Evolutionary conservation across 2,329 filamentous ascomycete genomes (phyloP), one percentile per base, ranked within the genome.

Genomic region (Fusarium temperatum): DNA sequence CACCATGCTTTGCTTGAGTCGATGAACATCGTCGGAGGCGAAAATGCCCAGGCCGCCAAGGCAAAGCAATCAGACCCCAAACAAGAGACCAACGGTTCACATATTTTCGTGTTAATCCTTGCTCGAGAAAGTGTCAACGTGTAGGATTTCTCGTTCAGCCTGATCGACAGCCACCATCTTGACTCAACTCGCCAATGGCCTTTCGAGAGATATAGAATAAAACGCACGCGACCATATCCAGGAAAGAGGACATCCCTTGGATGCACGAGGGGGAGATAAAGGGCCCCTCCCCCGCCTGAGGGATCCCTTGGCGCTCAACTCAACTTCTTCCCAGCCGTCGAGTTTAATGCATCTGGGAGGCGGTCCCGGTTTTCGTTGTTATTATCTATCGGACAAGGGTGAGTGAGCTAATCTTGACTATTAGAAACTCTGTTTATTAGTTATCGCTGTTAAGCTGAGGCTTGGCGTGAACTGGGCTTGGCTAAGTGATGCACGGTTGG

Each of bases 21-120:
- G 64, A 68, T 53, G 45, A 28, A 32, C 20, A 36, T 63, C 20
- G 42, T 14, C 20, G 42, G 54, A 64, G 62, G 71, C 58, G 41
- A 74, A 68, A 74, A 68, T 26, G 71, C 71, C 71, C 55, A 74
- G 63, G 17, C 41, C 41, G 72, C 72, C 72, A 75, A 74, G 72
- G 60, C 12, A 38, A 56, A 35, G 26, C 28, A 59, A 63, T 58
- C 55, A 30, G 12, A 38, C 53, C 62, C 58, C 44, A 59, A 44
- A 50, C 28, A 13, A 59, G 51, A 72, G 30, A 41, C 57, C 51
- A 24, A 72, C 12, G 39, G 38, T 22, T 50, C 44, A 22, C 14
- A 41, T 42, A 57, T 32, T 68, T 51, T 48, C 41, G 41, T 67
- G 44, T 53, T 50, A 42, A 74, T 74, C 66, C 61, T 50, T 70